Percentiles rank a stretch among this genome's conserved stretches.
Evolutionary conservation across 2,329 filamentous ascomycete genomes (phyloP).

Genomic region (Aspergillus nomiae): DNA sequence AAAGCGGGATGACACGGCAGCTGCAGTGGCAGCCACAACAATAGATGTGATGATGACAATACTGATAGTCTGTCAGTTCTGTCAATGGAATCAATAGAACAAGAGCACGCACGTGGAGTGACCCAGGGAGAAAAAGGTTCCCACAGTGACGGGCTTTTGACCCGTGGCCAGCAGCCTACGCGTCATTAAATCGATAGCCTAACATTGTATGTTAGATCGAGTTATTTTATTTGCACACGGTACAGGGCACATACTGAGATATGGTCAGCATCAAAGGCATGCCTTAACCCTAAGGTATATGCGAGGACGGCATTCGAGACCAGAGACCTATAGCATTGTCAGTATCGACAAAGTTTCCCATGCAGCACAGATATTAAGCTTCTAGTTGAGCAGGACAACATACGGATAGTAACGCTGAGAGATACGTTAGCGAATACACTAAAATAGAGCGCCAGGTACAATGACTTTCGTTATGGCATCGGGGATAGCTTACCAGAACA

Average conservation of each 20-base stretch:
- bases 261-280: constrained; percentile 98
- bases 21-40: constrained; percentile 86
- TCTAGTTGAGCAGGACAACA: constrained; percentile 9
- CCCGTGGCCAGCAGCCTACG: constrained; percentile 82
- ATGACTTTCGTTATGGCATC: not conserved
- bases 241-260: constrained; percentile 55
- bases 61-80: constrained; percentile 27
- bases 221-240: too few relatives aligned
- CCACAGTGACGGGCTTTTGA: constrained; percentile 85
- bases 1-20: constrained; percentile 78
- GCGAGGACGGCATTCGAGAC: constrained; percentile 80
- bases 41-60: constrained; percentile 89
- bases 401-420: constrained; percentile 41
- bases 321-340: constrained; percentile 51
- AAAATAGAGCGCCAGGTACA: not conserved
- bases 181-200: constrained; percentile 93
- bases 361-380: not conserved
- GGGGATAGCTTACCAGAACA: constrained; percentile 50
- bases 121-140: constrained; percentile 90
- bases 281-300: constrained; percentile 85
- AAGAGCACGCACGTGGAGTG: constrained; percentile 68
- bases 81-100: not conserved
- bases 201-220: not conserved
- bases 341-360: not conserved
- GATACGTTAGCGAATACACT: constrained; percentile 13